Evolutionary conservation across 805 yeast genomes (phyloP), one percentile per base, ranked within the genome.

Genomic region (Maudiozyma saulgeensis): DNA sequence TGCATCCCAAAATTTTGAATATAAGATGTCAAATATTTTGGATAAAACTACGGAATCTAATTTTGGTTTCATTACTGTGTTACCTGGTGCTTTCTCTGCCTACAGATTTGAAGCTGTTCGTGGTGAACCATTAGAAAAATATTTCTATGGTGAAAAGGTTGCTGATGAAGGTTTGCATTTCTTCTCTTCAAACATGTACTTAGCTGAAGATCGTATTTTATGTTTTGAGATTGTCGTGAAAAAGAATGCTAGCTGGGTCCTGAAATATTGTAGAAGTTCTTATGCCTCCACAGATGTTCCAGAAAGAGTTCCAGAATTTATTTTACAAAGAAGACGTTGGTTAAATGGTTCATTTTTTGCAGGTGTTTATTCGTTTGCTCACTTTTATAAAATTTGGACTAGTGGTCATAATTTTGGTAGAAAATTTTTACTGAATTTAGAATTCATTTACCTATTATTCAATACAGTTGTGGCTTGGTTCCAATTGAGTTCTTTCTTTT

Each of bases 61-160:
- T 1, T 91, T 93, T 69, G 99, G 99, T 0, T 91, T 88, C 63
- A 90, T 91, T 56, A 79, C 95, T 0, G 98, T 93, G 50, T 74
- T 93, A 48, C 98, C 98, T 0, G 98, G 98, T 60, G 98, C 98
- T 0, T 90, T 93, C 59, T 86, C 96, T 15, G 99, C 98, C 0
- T 91, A 93, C 65, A 73, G 98, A 52, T 90, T 82, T 60, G 78
- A 73, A 37, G 98, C 97, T 0, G 72, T 91, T 37, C 73, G 80
- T 53, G 96, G 96, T 6, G 78, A 78, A 40, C 99, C 99, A 3
- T 68, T 91, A 51, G 87, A 83, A 51, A 87, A 88, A 64, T 91
- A 91, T 64, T 84, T 93, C 68, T 87, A 88, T 66, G 98, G 98
- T 56, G 97, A 91, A 66, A 84, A 82, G 50, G 73, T 90, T 54